phyloP scores from a whole-genome alignment of 2,329 filamentous ascomycete genomes.

The Ophiostoma angusticollis region DNA sequence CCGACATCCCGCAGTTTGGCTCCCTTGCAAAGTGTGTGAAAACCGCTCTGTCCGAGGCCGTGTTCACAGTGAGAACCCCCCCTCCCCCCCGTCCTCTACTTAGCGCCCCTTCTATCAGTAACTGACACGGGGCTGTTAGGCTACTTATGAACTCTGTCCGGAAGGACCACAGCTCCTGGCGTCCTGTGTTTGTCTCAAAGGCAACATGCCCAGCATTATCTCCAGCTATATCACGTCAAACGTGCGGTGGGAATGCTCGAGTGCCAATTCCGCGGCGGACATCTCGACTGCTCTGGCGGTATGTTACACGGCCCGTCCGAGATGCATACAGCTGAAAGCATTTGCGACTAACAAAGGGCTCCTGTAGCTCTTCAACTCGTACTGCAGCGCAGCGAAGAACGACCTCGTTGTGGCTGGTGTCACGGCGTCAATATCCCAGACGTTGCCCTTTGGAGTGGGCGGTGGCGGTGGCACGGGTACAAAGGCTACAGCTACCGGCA shows the following conservation, averaged over 20 bases:
- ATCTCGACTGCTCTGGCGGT: conserved; percentile 31
- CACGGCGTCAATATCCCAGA: conserved; percentile 22
- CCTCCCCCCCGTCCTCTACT: too few relatives aligned
- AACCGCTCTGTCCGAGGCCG: conserved; percentile 28
- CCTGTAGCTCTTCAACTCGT: conserved; percentile 28
- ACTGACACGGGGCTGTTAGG: conserved; percentile 16
- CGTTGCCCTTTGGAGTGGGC: neutral
- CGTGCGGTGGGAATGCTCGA: conserved; percentile 32
- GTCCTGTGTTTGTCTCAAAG: conserved; percentile 40
- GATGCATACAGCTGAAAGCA: too few relatives aligned
- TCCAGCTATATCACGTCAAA: conserved; percentile 30
- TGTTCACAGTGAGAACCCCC: conserved; percentile 25
- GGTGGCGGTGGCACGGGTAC: conserved; percentile 1
- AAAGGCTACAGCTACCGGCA: neutral
- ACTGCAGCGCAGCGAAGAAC: conserved; percentile 36
- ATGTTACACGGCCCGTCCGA: too few relatives aligned
- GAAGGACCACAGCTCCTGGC: conserved; percentile 35
- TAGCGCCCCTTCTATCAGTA: too few relatives aligned
- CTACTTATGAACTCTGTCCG: conserved; percentile 30
- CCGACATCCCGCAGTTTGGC: conserved; percentile 33
- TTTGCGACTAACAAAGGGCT: neutral
- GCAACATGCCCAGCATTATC: conserved; percentile 30
- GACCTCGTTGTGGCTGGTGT: conserved; percentile 28
- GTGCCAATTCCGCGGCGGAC: conserved; percentile 30
- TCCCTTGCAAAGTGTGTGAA: conserved; percentile 33